Evolutionary conservation across 176 grass and related monocot species (phyloP).

Genomic region (Rhynchospora pubera): DNA sequence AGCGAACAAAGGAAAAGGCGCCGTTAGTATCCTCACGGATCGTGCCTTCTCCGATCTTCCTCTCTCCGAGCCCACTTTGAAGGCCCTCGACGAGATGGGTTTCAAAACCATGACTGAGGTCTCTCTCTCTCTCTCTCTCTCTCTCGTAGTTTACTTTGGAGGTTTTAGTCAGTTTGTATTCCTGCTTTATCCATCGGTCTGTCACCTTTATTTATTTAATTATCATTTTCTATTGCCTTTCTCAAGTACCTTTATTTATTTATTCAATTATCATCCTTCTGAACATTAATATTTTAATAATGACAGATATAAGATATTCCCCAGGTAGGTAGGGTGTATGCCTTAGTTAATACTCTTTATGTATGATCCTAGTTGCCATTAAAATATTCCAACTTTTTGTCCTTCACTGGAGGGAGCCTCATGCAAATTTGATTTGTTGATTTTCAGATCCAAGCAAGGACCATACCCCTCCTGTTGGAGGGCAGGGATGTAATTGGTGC

Average conservation of each 20-base stretch:
- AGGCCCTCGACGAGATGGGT: slow-evolving; percentile 34
- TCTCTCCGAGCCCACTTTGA: slow-evolving; percentile 30
- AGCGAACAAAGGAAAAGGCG: slow-evolving; percentile 15
- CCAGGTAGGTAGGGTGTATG: too few species aligned
- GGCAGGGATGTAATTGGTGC: slow-evolving; percentile 40
- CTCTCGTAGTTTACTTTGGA: background rate
- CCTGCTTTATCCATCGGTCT: too few species aligned
- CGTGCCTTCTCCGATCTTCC: slow-evolving; percentile 28
- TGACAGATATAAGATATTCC: too few species aligned
- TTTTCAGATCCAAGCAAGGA: slow-evolving; percentile 34
- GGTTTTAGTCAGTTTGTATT: too few species aligned
- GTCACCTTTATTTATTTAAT: background rate
- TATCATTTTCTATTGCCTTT: background rate
- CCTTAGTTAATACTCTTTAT: background rate
- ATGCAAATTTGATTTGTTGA: background rate
- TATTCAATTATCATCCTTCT: background rate
- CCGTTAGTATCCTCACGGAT: slow-evolving; percentile 21
- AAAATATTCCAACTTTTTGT: background rate
- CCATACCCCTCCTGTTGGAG: slow-evolving; percentile 34
- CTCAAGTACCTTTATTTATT: background rate
- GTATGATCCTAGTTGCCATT: background rate
- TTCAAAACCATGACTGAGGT: slow-evolving; percentile 45
- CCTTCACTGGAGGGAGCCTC: background rate
- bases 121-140: background rate
- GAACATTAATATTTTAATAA: background rate